Evolutionary conservation across 129 eudicot genomes (phyloP).

Genomic region (Helianthus tuberosus): DNA sequence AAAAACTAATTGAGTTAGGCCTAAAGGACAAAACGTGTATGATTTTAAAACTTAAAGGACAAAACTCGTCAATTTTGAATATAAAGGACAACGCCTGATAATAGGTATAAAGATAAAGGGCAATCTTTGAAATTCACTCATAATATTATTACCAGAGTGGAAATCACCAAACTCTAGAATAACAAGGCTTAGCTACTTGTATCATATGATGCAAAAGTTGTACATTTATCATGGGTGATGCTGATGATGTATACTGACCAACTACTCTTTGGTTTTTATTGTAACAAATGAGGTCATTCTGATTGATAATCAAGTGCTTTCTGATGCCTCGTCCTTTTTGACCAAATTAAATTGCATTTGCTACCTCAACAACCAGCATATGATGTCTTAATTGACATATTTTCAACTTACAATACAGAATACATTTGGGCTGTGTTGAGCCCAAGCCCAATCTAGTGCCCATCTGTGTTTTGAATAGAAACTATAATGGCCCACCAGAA

Average conservation of each 20-base stretch:
- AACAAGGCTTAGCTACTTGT: not conserved
- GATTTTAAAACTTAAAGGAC: no score
- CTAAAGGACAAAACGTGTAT: no score
- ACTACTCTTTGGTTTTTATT: constrained; percentile 36
- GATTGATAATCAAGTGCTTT: constrained; percentile 27
- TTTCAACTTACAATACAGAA: not conserved
- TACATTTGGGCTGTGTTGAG: not conserved
- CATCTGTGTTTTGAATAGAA: not conserved
- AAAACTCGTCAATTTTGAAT: no score
- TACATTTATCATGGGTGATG: constrained; percentile 7
- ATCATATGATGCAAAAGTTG: constrained; percentile 2
- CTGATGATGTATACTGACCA: constrained; percentile 33
- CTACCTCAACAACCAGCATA: constrained; percentile 42
- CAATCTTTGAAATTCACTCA: no score
- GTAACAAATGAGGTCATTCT: constrained; percentile 32
- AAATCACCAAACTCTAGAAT: not conserved
- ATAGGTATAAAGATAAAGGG: no score
- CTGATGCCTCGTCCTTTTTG: constrained; percentile 25
- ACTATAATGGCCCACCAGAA: not conserved
- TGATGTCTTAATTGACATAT: constrained; percentile 15
- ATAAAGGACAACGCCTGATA: no score
- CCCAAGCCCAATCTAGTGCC: not conserved
- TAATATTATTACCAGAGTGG: not conserved
- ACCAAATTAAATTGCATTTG: constrained; percentile 41
- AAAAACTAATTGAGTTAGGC: no score